Conservation (phyloP, 768 basidiomycete genomes). For the Chlorophyllum brunneum region DNA sequence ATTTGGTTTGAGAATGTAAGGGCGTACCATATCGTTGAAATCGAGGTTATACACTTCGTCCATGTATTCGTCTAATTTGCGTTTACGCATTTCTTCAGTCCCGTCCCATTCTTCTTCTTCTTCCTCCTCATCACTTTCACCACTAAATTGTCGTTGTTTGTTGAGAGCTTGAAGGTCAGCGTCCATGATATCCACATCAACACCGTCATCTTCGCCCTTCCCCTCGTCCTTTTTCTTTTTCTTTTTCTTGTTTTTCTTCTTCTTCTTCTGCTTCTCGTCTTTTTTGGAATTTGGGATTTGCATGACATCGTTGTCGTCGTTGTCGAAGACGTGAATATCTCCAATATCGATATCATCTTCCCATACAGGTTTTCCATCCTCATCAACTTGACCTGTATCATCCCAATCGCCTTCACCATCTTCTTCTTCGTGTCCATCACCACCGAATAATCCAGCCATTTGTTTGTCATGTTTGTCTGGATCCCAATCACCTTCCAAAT, state of each 20-base stretch:
- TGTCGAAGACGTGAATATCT: constrained; percentile 47
- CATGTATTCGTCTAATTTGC: constrained; percentile 83
- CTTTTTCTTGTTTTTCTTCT: constrained; percentile 47
- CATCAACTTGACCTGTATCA: constrained; percentile 31
- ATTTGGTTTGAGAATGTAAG: background rate
- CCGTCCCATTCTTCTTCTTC: constrained; percentile 69
- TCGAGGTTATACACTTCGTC: constrained; percentile 88
- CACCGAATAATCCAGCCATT: constrained; percentile 69
- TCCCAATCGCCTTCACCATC: constrained; percentile 24
- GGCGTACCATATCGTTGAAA: constrained; percentile 89
- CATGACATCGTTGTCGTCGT: constrained; percentile 20
- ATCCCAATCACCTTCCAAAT: constrained; percentile 93
- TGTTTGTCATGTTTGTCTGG: constrained; percentile 78
- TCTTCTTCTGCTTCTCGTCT: constrained; percentile 22
- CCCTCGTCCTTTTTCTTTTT: constrained; percentile 53
- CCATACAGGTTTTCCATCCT: constrained; percentile 79
- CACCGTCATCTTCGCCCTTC: constrained; percentile 45
- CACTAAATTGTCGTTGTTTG: no score
- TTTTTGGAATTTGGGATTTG: constrained; percentile 20
- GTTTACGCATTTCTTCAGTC: constrained; percentile 88
- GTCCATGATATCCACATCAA: constrained; percentile 55
- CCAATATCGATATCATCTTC: constrained; percentile 84
- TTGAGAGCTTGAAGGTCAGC: constrained; percentile 32
- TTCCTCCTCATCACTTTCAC: background rate
- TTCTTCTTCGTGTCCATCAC: constrained; percentile 22